Evolutionary conservation across 2,329 filamentous ascomycete genomes (phyloP), one percentile per base, ranked within the genome.

Genomic region (Ophiostoma populinum): DNA sequence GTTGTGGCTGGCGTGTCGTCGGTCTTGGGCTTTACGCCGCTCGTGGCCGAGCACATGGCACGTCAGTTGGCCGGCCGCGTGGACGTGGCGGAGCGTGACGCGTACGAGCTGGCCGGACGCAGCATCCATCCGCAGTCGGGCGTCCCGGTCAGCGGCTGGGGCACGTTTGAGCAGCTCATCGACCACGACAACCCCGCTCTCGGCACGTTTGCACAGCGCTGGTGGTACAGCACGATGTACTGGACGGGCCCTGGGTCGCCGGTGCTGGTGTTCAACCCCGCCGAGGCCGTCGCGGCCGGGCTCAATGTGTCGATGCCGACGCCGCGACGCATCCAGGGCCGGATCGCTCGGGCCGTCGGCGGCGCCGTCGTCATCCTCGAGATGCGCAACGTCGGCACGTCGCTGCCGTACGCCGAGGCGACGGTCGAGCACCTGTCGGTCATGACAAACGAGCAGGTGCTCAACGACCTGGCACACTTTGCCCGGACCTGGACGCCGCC

Each of bases 241-340:
- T 61, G 55, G 53, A 49, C 50, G 15, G 57, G 57, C 0, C 51
- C 56, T 4, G 53, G 54, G 9, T 56, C 55, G 24, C 57, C 57
- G 13, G 45, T 61, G 28, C 48, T 58, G 40, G 47, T 61, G 19
- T 46, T 52, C 41, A 55, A 49, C 32, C 56, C 57, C 0, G 57
- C 56, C 36, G 57, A 61, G 49, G 33, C 39, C 33, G 27, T 39
- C 7, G 44, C 36, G 19, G 24, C 31, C 7, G 39, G 38, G 17
- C 44, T 39, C 37, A 45, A 42, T 16, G 15, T 7, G 7, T 37
- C 39, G 1, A 42, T 26, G 13, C 32, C 40, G n/a, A 40, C 42
- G 5, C 41, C 40, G 24, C 36, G 87, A 51, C 83, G 83, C 35
- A 77, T 59, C 35, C 46, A 53, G 1, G 58, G 58, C n/a, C 45